Percentiles rank a stretch among this genome's conserved stretches.
phyloP scores from a whole-genome alignment of 768 basidiomycete species.

The Suillus decipiens region DNA sequence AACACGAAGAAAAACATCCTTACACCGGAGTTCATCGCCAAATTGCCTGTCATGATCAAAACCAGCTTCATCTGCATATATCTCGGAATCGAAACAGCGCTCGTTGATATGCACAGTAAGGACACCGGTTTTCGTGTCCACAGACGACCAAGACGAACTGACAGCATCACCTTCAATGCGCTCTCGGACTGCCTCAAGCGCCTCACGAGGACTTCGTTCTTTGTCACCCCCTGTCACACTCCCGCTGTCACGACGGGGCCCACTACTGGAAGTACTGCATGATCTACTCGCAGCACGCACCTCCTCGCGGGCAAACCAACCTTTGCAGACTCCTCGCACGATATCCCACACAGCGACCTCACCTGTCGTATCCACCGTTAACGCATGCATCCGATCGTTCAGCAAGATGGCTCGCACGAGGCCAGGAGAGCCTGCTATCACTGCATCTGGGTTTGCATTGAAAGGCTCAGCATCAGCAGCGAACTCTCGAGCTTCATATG shows the following conservation, averaged over 20 bases:
- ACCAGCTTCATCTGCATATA: constrained; percentile 91
- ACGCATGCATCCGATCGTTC: constrained; percentile 86
- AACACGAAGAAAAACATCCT: constrained; percentile 33
- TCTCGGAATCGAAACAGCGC: constrained; percentile 90
- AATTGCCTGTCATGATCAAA: constrained; percentile 59
- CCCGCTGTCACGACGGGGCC: constrained; percentile 32
- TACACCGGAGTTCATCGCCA: constrained; percentile 80
- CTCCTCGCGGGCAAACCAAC: constrained; percentile 66
- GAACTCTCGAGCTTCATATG: constrained; percentile 75
- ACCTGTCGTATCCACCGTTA: constrained; percentile 88
- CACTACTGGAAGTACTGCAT: constrained; percentile 46
- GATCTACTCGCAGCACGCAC: constrained; percentile 56
- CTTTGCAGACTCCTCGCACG: constrained; percentile 72
- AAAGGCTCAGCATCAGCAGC: constrained; percentile 74
- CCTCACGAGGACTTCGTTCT: constrained; percentile 74
- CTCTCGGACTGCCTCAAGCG: constrained; percentile 84
- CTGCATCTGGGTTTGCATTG: constrained; percentile 56
- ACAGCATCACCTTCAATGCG: constrained; percentile 95
- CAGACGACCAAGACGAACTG: constrained; percentile 79
- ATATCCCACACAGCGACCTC: constrained; percentile 95
- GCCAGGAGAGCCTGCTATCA: constrained; percentile 77
- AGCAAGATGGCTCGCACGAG: constrained; percentile 80
- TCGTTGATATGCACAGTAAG: constrained; percentile 88
- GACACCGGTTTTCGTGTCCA: constrained; percentile 89
- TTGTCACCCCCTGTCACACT: constrained; percentile 36